A percentile compares a stretch with the other conserved stretches of the same genome.
Conservation (phyloP, 148 eudicot genomes). For the Tetragonia tetragonoides region DNA sequence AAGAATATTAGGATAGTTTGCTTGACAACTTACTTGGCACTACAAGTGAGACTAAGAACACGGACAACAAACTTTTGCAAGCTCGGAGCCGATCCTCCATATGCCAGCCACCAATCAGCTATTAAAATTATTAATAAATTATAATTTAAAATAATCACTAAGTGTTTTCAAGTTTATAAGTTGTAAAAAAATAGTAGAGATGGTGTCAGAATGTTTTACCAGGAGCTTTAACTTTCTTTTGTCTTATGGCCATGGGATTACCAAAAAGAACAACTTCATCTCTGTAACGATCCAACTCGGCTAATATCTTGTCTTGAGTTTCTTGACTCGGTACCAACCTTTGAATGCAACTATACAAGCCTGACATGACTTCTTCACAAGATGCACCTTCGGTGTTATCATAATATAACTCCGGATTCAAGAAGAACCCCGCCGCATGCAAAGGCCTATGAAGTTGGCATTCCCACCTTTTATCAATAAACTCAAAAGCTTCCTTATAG, state of each 20-base stretch:
- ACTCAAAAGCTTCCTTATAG: too few species aligned
- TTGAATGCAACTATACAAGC: conserved; percentile 4
- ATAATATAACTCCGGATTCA: conserved; percentile 5
- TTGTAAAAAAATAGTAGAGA: not conserved
- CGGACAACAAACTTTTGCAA: not conserved
- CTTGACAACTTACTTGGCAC: not conserved
- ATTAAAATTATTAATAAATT: conserved; percentile 1
- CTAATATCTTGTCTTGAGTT: conserved; percentile 9
- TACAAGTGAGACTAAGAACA: conserved; percentile 17
- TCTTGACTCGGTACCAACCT: not conserved
- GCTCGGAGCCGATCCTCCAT: not conserved
- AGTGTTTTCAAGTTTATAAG: not conserved
- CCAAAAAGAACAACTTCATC: conserved; percentile 1
- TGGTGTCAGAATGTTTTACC: too few species aligned
- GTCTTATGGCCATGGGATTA: not conserved
- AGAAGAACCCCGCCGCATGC: not conserved
- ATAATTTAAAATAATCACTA: not conserved
- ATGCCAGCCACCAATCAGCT: not conserved
- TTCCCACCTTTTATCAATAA: too few species aligned
- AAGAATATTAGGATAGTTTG: not conserved
- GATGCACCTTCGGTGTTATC: not conserved
- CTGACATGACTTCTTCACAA: not conserved
- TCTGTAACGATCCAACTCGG: not conserved
- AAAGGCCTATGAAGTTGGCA: too few species aligned
- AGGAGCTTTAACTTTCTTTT: too few species aligned